Evolutionary conservation across 1,284 basidiomycete genomes (phyloP).

Genomic region (Trichosporon coremiiforme): DNA sequence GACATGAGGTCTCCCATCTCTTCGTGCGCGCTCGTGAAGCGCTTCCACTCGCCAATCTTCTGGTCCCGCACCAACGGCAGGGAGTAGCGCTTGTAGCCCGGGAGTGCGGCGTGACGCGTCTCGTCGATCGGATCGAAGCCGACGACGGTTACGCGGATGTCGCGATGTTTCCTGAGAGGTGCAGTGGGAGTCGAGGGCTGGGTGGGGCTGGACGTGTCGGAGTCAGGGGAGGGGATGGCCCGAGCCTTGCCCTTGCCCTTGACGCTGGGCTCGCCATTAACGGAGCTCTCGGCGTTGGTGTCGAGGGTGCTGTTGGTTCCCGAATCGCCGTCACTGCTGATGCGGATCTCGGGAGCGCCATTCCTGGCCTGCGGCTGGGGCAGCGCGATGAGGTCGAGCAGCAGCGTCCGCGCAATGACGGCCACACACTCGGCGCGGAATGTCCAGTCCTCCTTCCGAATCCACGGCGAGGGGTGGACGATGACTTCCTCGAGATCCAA

Average conservation of each 20-base stretch:
- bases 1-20: background rate
- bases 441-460: background rate
- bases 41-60: conserved; percentile 5
- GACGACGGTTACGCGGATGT: background rate
- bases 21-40: background rate
- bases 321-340: background rate
- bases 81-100: background rate
- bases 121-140: conserved; percentile 2
- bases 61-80: background rate
- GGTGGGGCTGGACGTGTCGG: too few relatives aligned
- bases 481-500: background rate
- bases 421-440: background rate
- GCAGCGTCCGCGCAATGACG: background rate
- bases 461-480: background rate
- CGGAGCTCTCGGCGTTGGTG: too few relatives aligned
- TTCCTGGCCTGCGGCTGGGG: too few relatives aligned
- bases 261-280: too few relatives aligned
- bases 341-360: background rate
- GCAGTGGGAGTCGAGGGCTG: too few relatives aligned
- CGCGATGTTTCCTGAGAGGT: background rate
- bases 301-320: too few relatives aligned
- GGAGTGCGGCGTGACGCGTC: background rate
- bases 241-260: background rate
- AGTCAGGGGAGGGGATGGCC: background rate
- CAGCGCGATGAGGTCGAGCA: background rate